A percentile compares a stretch with the other conserved stretches of the same genome.
phyloP scores from a whole-genome alignment of 108 stramenopile genomes.

The Stephanodiscus minutulus region DNA sequence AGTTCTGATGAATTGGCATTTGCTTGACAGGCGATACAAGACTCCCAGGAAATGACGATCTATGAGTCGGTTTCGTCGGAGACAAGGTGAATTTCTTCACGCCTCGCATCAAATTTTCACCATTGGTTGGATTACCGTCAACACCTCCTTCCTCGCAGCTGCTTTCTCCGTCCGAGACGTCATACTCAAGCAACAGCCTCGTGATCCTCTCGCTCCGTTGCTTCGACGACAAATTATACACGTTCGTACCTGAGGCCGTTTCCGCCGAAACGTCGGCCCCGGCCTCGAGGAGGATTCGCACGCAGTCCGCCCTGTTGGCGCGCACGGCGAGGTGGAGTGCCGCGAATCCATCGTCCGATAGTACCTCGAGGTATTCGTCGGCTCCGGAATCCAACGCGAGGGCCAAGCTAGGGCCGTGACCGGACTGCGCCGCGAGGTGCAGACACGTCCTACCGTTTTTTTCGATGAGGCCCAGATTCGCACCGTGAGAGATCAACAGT shows the following conservation, averaged over 20 bases:
- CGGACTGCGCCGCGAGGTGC: constrained; percentile 49
- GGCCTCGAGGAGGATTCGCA: constrained; percentile 35
- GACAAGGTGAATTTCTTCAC: constrained; percentile 29
- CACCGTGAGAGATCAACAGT: constrained; percentile 57
- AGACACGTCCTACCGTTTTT: constrained; percentile 48
- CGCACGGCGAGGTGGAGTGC: constrained; percentile 42
- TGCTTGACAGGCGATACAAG: constrained; percentile 1
- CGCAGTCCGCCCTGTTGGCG: constrained; percentile 39
- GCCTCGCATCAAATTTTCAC: constrained; percentile 27
- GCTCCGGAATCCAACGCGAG: constrained; percentile 60
- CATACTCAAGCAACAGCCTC: constrained; percentile 32
- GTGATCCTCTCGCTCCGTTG: constrained; percentile 18
- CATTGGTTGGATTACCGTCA: background rate
- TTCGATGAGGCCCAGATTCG: constrained; percentile 56
- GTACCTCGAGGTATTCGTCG: constrained; percentile 53
- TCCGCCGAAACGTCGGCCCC: constrained; percentile 45
- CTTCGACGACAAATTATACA: constrained; percentile 26
- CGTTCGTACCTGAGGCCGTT: constrained; percentile 26
- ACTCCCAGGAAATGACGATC: background rate
- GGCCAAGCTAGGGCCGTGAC: constrained; percentile 47
- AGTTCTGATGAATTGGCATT: background rate
- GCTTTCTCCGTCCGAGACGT: background rate
- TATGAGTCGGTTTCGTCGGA: background rate
- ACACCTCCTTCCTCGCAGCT: constrained; percentile 1
- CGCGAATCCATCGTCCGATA: constrained; percentile 45